Base-by-base conservation (phyloP, 345 rosid species). In the Arabidopsis suecica region DNA sequence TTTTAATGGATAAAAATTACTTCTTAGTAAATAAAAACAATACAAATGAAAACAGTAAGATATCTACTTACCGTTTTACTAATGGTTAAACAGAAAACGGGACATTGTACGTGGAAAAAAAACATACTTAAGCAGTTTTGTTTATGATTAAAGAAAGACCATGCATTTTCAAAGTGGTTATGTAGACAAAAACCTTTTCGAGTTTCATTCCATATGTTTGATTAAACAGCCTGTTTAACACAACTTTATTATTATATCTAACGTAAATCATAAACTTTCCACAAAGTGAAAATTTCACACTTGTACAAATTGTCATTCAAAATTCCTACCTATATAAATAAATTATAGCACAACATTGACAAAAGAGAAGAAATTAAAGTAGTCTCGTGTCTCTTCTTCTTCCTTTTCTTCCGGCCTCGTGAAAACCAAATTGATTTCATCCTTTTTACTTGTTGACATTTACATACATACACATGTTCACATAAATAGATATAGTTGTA, bases 381-480 rank as follows among this genome's bases (percentile, higher is more conserved):
- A 38, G 38, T 57, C 76, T 12, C 76, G 80, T 71, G 80, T 71
- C 72, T 71, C 76, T 71, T 64, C 72, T 71, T 64, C 76, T 77
- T 57, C 68, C 62, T 77, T 77, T 77, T 65, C 50, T 71, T 56
- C 67, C 67, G 61, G 47, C 76, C 80, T 77, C 80, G 80, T 77
- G 80, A 77, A 71, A 71, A 45, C 44, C 62, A 77, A 77, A 64
- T 71, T 64, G 38, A 56, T 71, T 37, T 63, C 65, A 34, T 32
- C 71, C 71, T 70, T 69, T 76, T 55, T 76, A 45, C 36, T 53
- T 76, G 51, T 68, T 76, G 47, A 51, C 13, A 64, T 54, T 40
- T 23, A 11, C 18, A 60, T 33, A 69, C 12, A 44, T 45, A 53
- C 33, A 14, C 37, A 60, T 33, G 37, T 69, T 62, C 37, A 62